Evolutionary conservation across 306 rosid genomes (phyloP), one percentile per base, ranked within the genome.

Genomic region (Fagus sylvatica): DNA sequence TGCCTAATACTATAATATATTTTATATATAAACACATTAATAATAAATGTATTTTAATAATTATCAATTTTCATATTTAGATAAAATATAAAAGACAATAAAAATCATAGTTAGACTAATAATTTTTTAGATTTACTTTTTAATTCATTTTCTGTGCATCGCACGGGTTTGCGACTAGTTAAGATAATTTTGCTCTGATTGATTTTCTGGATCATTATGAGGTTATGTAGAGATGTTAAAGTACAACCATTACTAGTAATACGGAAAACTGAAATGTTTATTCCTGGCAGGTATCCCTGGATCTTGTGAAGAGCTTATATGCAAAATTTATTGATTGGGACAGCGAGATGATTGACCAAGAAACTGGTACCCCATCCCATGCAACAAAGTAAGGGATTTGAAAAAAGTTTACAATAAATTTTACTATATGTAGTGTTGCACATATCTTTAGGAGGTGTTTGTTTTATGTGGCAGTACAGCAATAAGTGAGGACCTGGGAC

Each of bases 241-340:
- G 59, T 33, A 54, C 40, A 57, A 76, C 56, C 22, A 32, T 71
- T 78, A 41, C 79, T 78, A 36, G 75, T 37, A 57, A 69, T 76
- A 75, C 75, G 79, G 72, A 69, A 22, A 68, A 36, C 66, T 74
- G 84, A 71, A 78, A 61, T 53, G 60, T 54, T 70, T 79, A 59
- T 82, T 46, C 84, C 80, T 83, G 81, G 72, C 86, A 95, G 99
- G 99, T 95, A 78, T 95, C 99, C 78, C 93, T 95, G 37, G 99
- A 95, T 83, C 88, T 95, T 80, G 93, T 95, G 81, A 95, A 95
- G 92, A 88, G 99, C 85, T 81, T 95, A 78, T 95, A 95, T 69
- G 99, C 99, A 72, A 95, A 95, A 81, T 95, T 95, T 83, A 95
- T 95, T 84, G 99, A 95, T 85, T 95, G 99, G 99, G 99, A 95